Percentiles rank a stretch among this genome's conserved stretches.
phyloP scores from a whole-genome alignment of 805 yeast species.

The Wickerhamomyces rabaulensis region DNA sequence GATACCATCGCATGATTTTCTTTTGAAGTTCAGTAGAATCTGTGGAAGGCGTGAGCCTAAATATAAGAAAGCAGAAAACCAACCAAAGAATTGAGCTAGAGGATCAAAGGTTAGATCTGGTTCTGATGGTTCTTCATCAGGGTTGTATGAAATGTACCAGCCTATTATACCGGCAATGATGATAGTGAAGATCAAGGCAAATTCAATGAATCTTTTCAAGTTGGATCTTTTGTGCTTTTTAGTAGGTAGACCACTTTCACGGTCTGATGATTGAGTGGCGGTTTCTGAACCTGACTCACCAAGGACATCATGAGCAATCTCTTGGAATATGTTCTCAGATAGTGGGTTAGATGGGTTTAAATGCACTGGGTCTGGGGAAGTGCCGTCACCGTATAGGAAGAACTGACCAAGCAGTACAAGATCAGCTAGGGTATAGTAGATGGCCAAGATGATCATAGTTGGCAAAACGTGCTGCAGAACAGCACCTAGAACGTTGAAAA shows the following conservation, averaged over 20 bases:
- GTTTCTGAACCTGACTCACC: slow-evolving; percentile 22
- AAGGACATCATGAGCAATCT: slow-evolving; percentile 42
- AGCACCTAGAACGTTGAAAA: slow-evolving; percentile 90
- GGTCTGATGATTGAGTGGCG: slow-evolving; percentile 10
- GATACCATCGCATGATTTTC: slow-evolving; percentile 93
- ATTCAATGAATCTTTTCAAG: slow-evolving; percentile 23
- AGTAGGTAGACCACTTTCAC: slow-evolving; percentile 19
- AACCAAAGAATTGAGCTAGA: slow-evolving; percentile 84
- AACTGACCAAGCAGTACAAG: slow-evolving; percentile 80
- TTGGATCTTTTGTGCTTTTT: slow-evolving; percentile 13
- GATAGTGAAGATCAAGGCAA: slow-evolving; percentile 57
- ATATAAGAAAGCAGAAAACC: slow-evolving; percentile 66
- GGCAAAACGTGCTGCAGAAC: slow-evolving; percentile 85
- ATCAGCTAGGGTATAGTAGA: slow-evolving; percentile 91
- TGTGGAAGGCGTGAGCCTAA: slow-evolving; percentile 93
- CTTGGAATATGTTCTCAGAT: slow-evolving; percentile 63
- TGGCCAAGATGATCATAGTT: slow-evolving; percentile 89
- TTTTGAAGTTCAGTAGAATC: slow-evolving; percentile 72
- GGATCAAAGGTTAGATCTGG: slow-evolving; percentile 59
- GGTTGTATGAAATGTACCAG: slow-evolving; percentile 68
- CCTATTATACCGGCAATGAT: slow-evolving; percentile 79
- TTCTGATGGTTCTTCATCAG: slow-evolving; percentile 24
- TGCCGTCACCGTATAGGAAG: slow-evolving; percentile 64
- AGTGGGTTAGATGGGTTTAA: slow-evolving; percentile 87
- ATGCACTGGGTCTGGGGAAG: slow-evolving; percentile 64